Base-by-base conservation (phyloP, 306 rosid species). In the Urtica urens region DNA sequence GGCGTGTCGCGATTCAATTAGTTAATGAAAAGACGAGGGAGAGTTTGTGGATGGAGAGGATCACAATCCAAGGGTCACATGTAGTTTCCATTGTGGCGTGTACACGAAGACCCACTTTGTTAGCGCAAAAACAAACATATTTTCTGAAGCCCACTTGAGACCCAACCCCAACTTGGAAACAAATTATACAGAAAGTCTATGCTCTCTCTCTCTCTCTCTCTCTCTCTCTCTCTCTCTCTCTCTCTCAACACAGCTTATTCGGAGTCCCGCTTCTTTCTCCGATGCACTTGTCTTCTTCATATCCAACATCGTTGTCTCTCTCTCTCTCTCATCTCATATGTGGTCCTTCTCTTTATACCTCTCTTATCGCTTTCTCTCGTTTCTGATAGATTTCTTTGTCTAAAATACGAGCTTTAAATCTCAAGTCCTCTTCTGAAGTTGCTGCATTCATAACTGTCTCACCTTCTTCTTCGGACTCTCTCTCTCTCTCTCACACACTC, bases 81-180 rank as follows among this genome's bases (percentile, higher is more conserved):
- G 99, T 79, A 20, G 46, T 33, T 79, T 85, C 68, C 55, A 72
- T 60, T 35, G 79, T 58, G 87, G 73, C 72, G 73, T 69, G 58
- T 73, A 82, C 99, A 85, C 23, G 65, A 17, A 68, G 93, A 83
- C 71, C 96, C 99, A 81, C 96, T 62, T 67, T 81, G 94, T 69
- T 79, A 40, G 68, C 78, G 66, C 64, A 57, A 82, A 75, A 55
- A 63, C 87, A 71, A 76, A 85, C 99, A 85, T 54, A 25, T 49
- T 60, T 77, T 46, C 60, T 27, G 23, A 72, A 61, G 45, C 63
- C 64, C 97, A 81, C 92, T 81, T 81, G 77, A 79, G 62, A 64
- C 62, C 68, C 57, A 72, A 65, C 85, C 84, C 94, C 77, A 77
- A 77, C 50, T 72, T 62, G 86, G 95, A 81, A 78, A 78, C 93